These are phyloP conservation scores for Penicillium sp. DNA, from an alignment of 2,329 filamentous ascomycete genomes.

Conservation along the genomic window DNA sequence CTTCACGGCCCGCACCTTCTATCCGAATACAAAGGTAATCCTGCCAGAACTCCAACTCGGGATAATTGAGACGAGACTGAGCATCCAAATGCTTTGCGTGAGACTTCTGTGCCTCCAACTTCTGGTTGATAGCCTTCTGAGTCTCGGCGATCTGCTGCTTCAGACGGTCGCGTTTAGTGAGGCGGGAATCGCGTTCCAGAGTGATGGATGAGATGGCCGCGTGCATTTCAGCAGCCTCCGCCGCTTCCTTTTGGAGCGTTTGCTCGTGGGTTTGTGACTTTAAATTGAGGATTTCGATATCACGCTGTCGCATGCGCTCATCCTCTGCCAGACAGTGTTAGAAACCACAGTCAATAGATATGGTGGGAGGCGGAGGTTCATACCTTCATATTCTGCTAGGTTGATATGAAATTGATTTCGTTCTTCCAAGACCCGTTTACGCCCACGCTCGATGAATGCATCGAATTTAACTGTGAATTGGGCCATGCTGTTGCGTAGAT, in stretches of 20 bases:
- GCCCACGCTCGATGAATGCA: conserved; percentile 85
- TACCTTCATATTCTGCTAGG: conserved; percentile 86
- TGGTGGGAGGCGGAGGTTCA: background rate
- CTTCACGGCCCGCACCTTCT: conserved; percentile 80
- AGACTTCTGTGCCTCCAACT: conserved; percentile 46
- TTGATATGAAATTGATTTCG: conserved; percentile 91
- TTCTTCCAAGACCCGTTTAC: conserved; percentile 87
- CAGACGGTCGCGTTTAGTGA: conserved; percentile 55
- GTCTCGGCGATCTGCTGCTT: conserved; percentile 55
- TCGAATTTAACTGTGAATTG: conserved; percentile 91
- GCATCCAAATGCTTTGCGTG: conserved; percentile 71
- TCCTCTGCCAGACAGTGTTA: conserved; percentile 62
- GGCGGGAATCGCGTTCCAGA: conserved; percentile 55
- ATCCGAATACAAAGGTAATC: conserved; percentile 84
- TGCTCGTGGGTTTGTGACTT: conserved; percentile 57
- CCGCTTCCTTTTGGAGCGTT: conserved; percentile 57
- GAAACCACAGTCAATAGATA: background rate
- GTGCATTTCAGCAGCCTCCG: conserved; percentile 64
- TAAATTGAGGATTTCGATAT: conserved; percentile 72
- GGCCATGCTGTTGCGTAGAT: conserved; percentile 90
- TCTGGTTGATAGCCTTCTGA: conserved; percentile 48
- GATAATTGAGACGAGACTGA: conserved; percentile 84
- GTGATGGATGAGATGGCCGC: conserved; percentile 58
- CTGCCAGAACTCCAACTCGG: conserved; percentile 95
- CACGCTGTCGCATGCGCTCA: conserved; percentile 81